phyloP scores from a whole-genome alignment of 2,329 filamentous ascomycete genomes.

The Aspergillus ruber region DNA sequence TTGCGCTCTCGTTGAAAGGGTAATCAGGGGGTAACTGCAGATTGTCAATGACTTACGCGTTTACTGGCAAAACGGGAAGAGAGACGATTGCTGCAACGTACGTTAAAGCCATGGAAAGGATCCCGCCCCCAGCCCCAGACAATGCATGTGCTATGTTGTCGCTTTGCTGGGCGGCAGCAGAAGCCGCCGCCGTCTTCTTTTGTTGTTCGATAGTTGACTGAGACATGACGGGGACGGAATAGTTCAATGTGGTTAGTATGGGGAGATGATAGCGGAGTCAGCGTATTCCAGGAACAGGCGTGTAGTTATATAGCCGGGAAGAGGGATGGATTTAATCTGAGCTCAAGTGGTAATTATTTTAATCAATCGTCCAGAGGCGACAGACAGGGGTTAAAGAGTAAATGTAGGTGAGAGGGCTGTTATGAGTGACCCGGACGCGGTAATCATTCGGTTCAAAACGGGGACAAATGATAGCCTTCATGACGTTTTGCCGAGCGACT shows the following conservation, averaged over 20 bases:
- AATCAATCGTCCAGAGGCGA: neutral
- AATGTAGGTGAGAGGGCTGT: constrained; percentile 4
- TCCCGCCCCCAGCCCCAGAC: constrained; percentile 84
- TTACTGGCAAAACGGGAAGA: constrained; percentile 4
- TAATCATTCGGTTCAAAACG: constrained; percentile 25
- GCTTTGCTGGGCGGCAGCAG: constrained; percentile 69
- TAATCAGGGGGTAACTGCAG: constrained; percentile 84
- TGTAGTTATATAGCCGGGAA: too few relatives aligned
- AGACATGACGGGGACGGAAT: constrained; percentile 28
- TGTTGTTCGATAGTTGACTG: constrained; percentile 31
- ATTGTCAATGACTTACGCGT: constrained; percentile 4
- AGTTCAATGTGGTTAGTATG: neutral
- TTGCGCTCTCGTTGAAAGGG: constrained; percentile 92
- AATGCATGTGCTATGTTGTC: constrained; percentile 96
- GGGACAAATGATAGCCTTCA: constrained; percentile 16
- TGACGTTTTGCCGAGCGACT: constrained; percentile 32
- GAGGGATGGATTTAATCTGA: neutral
- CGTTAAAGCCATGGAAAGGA: constrained; percentile 94
- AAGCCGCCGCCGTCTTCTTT: constrained; percentile 41
- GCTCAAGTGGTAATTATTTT: neutral
- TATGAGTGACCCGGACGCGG: constrained; percentile 8
- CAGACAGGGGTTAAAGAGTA: neutral
- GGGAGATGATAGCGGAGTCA: neutral
- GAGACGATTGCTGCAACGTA: constrained; percentile 37
- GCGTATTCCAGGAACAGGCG: too few relatives aligned